Percentiles rank a stretch among this genome's conserved stretches.
Conservation (phyloP, 306 rosid genomes). For the Oemleria cerasiformis region DNA sequence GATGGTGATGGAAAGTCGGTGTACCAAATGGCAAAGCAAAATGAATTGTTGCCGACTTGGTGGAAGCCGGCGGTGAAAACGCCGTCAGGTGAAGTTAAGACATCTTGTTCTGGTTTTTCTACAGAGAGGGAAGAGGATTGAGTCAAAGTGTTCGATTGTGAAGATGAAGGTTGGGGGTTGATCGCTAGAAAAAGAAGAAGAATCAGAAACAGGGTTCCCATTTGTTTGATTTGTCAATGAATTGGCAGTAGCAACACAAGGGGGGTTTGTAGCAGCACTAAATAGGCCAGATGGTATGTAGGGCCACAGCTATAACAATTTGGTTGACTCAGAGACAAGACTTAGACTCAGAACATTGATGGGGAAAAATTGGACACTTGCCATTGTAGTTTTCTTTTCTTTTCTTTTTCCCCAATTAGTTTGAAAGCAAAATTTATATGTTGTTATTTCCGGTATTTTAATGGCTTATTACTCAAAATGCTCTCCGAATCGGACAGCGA, state of each 20-base stretch:
- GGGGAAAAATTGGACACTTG: no score
- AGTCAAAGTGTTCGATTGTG: conserved; percentile 18
- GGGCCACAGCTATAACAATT: neutral
- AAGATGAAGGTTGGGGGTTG: conserved; percentile 7
- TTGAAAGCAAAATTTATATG: no score
- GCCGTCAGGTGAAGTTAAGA: conserved; percentile 36
- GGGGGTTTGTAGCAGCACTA: neutral
- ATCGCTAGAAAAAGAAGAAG: conserved; percentile 17
- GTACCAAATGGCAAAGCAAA: conserved; percentile 52
- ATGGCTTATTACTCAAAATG: no score
- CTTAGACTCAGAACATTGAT: no score
- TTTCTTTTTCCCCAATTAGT: no score
- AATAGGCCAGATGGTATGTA: neutral
- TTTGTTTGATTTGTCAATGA: neutral
- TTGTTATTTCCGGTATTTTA: no score
- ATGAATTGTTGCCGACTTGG: conserved; percentile 44
- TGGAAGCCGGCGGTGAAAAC: conserved; percentile 55
- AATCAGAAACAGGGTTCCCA: conserved; percentile 28
- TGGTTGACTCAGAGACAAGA: neutral
- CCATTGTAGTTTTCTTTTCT: no score
- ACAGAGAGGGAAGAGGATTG: conserved; percentile 38
- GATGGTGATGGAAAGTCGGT: neutral
- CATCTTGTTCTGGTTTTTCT: conserved; percentile 26
- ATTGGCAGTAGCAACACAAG: no score
- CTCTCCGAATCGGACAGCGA: no score